These are phyloP conservation scores for Microdochium paspali DNA, from an alignment of 2,329 filamentous ascomycete genomes.

Conservation along the genomic window DNA sequence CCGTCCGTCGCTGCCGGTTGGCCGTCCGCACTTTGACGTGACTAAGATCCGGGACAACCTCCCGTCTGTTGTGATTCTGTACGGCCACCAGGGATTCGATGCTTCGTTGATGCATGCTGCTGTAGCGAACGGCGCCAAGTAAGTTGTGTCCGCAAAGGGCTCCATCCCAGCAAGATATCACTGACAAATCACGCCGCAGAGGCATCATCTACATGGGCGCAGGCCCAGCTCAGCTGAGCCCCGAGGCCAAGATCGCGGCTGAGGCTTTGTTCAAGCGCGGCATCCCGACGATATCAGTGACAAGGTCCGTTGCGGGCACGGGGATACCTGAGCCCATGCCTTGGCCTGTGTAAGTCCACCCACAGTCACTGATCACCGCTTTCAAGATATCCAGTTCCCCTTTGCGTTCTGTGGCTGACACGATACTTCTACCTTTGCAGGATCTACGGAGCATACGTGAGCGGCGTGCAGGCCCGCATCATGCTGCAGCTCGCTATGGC, in stretches of 20 bases:
- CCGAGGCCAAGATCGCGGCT: slow-evolving; percentile 14
- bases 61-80: slow-evolving; percentile 35
- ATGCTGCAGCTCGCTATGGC: slow-evolving; percentile 21
- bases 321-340: slow-evolving; percentile 12
- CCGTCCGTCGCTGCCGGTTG: slow-evolving; percentile 30
- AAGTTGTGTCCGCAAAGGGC: background rate
- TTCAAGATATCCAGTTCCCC: background rate
- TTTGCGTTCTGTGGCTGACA: background rate
- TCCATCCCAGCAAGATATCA: too few species aligned
- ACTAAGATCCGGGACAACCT: slow-evolving; percentile 21
- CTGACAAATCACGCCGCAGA: too few species aligned
- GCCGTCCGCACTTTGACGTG: slow-evolving; percentile 25
- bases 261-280: slow-evolving; percentile 15
- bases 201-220: slow-evolving; percentile 21
- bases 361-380: background rate
- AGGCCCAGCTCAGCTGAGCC: slow-evolving; percentile 18
- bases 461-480: slow-evolving; percentile 18
- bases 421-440: slow-evolving; percentile 4
- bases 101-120: slow-evolving; percentile 19
- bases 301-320: slow-evolving; percentile 17
- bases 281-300: slow-evolving; percentile 17
- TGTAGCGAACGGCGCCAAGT: slow-evolving; percentile 20
- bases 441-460: slow-evolving; percentile 17
- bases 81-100: slow-evolving; percentile 29
- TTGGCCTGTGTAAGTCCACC: slow-evolving; percentile 8